A percentile compares a stretch with the other conserved stretches of the same genome.
These are phyloP conservation scores for Nissolia schottii DNA, from an alignment of 306 rosid species.

Conservation along the genomic window DNA sequence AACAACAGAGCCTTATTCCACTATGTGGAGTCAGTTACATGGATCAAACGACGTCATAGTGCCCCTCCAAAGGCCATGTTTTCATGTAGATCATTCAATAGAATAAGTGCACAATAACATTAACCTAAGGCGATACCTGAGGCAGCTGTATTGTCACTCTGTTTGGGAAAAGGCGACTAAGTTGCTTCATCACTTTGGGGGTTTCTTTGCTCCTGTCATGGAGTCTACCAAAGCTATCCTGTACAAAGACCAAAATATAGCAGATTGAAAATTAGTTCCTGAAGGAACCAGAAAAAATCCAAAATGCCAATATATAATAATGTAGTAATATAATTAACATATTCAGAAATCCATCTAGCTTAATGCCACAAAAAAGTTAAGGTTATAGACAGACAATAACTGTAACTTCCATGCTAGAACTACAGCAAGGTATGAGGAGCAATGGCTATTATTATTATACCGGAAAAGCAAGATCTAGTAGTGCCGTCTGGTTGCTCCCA, in stretches of 20 bases:
- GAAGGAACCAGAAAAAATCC: conserved; percentile 10
- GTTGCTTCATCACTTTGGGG: conserved; percentile 85
- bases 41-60: too few species aligned
- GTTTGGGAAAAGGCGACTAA: conserved; percentile 83
- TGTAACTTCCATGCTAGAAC: conserved; percentile 5
- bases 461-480: conserved; percentile 97
- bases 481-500: conserved; percentile 89
- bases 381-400: background rate
- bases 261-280: conserved; percentile 8
- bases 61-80: too few species aligned
- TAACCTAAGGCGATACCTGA: conserved; percentile 52
- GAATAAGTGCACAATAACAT: background rate
- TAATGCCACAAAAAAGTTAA: conserved; percentile 7
- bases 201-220: conserved; percentile 90
- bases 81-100: too few species aligned
- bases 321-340: background rate
- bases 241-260: conserved; percentile 14
- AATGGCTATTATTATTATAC: conserved; percentile 39
- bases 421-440: background rate
- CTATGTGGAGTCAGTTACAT: too few species aligned
- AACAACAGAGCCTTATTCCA: too few species aligned
- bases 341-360: conserved; percentile 1
- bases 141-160: conserved; percentile 83
- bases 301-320: background rate
- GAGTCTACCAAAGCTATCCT: conserved; percentile 88